Base-by-base conservation (phyloP, 495 filamentous ascomycete species). In the Lophiotrema nucula region DNA sequence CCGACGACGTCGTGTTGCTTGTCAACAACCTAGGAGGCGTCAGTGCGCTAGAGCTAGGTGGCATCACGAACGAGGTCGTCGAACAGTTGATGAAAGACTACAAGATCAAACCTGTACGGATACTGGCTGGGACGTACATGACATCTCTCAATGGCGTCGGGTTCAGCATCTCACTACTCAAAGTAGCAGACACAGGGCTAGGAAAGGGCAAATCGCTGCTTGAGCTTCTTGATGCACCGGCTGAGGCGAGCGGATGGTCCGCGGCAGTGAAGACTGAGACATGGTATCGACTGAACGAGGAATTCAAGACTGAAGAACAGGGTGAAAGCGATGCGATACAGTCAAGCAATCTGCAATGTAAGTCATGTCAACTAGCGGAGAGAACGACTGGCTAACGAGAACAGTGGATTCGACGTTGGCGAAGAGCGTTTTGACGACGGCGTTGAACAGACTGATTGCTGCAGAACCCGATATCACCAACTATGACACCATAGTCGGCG, bases 1-100 rank as follows among this genome's bases (percentile, higher is more conserved):
- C 72, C 13, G 81, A 87, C 55, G 72, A 87, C 15, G 83, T 81
- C 24, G 88, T 96, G 4, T 70, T 97, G 39, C 71, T 96, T 61
- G 80, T 98, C 66, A 97, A 97, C 71, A 98, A 98, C 68, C 79
- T 97, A 13, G 93, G 93, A n/a, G 89, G 90, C 21, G 84, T 96
- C 3, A 95, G 89, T 71, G 83, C 83, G 28, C 76, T 98, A 52
- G 93, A 98, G 72, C 75, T 97, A 63, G 86, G 90, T 4, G 93
- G 88, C 38, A 92, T 97, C 65, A 87, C 89, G 6, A 75, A 86
- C n/a, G 92, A 97, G 71, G 85, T 96, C 35, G 81, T 87, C n/a
- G 77, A 76, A 39, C 92, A 96, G 72, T 80, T 98, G 12, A 74
- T 74, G 27, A 75, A 77, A 35, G 75, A 76, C 42, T 91, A 87